Conservation (phyloP, 1,284 basidiomycete genomes). For the Moesziomyces sp. region DNA sequence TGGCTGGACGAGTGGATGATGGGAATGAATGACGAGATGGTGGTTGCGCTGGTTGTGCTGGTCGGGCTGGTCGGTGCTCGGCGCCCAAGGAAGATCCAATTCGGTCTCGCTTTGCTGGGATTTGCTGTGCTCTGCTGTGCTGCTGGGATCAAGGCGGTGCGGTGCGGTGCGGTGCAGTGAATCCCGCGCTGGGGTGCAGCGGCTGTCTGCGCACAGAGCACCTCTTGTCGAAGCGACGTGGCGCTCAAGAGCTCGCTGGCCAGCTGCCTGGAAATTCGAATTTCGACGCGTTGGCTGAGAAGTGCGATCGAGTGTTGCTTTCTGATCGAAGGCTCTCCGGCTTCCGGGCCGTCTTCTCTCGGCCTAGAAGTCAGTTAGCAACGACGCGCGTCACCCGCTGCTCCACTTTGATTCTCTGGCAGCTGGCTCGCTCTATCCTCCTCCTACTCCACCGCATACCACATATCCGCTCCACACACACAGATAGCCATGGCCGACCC, state of each 20-base stretch:
- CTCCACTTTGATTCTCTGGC: constrained; percentile 21
- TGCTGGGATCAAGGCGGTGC: background rate
- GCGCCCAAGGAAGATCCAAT: constrained; percentile 1
- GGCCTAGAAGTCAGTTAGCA: constrained; percentile 18
- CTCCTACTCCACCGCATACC: background rate
- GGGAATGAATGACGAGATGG: too few relatives aligned
- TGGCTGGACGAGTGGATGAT: too few relatives aligned
- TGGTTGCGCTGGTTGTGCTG: too few relatives aligned
- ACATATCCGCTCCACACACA: background rate
- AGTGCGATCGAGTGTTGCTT: constrained; percentile 9
- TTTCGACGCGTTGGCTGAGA: background rate
- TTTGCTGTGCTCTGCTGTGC: constrained; percentile 3
- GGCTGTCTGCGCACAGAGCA: constrained; percentile 6
- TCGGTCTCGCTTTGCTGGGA: background rate
- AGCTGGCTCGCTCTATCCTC: background rate
- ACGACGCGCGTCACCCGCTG: constrained; percentile 42
- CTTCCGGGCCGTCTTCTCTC: constrained; percentile 5
- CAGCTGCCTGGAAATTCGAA: background rate
- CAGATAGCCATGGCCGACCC: constrained; percentile 43
- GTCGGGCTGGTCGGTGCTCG: background rate
- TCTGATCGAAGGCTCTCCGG: background rate
- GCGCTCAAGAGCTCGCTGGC: background rate
- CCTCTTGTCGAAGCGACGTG: background rate
- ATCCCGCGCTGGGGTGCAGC: background rate
- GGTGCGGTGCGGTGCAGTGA: background rate